Percentiles rank a stretch among this genome's conserved stretches.
Evolutionary conservation across 352 stramenopile genomes (phyloP).

Genomic region (Globisporangium mamillatum): DNA sequence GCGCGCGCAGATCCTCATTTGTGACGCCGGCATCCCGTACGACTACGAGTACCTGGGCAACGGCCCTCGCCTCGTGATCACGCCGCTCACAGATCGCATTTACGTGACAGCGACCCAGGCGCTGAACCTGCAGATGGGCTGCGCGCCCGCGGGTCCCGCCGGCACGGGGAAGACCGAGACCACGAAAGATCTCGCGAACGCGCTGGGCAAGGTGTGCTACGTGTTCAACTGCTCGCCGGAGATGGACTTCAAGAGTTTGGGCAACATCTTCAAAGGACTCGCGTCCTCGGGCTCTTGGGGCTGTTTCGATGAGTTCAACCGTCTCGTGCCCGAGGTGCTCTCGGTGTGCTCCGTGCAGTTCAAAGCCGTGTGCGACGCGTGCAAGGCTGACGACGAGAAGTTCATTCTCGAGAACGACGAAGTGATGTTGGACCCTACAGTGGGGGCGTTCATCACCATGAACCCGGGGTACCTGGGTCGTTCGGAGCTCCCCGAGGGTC

Average conservation of each 20-base stretch:
- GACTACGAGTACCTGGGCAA: constrained; percentile 98
- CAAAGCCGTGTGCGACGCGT: constrained; percentile 94
- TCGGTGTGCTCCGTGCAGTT: constrained; percentile 95
- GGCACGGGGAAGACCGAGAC: constrained; percentile 95
- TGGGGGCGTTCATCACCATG: constrained; percentile 97
- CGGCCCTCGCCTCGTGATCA: constrained; percentile 93
- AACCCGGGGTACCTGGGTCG: constrained; percentile 95
- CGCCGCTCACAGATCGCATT: constrained; percentile 94
- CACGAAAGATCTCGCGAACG: constrained; percentile 94
- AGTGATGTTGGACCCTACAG: constrained; percentile 89
- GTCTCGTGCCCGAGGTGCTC: constrained; percentile 92
- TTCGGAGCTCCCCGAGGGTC: constrained; percentile 92
- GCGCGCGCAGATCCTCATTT: constrained; percentile 88
- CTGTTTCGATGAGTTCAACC: constrained; percentile 97
- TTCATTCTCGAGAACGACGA: constrained; percentile 96
- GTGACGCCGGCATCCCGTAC: constrained; percentile 93
- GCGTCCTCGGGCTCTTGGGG: constrained; percentile 94
- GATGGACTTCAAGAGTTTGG: constrained; percentile 95
- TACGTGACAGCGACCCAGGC: constrained; percentile 96
- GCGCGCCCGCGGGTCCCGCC: constrained; percentile 74
- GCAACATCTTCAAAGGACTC: constrained; percentile 97
- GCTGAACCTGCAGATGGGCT: constrained; percentile 91
- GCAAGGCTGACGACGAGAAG: constrained; percentile 90
- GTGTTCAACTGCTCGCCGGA: constrained; percentile 96
- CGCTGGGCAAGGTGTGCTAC: constrained; percentile 94